Base-by-base conservation (phyloP, 129 eudicot genomes). In the Rutidosis leptorrhynchoides region DNA sequence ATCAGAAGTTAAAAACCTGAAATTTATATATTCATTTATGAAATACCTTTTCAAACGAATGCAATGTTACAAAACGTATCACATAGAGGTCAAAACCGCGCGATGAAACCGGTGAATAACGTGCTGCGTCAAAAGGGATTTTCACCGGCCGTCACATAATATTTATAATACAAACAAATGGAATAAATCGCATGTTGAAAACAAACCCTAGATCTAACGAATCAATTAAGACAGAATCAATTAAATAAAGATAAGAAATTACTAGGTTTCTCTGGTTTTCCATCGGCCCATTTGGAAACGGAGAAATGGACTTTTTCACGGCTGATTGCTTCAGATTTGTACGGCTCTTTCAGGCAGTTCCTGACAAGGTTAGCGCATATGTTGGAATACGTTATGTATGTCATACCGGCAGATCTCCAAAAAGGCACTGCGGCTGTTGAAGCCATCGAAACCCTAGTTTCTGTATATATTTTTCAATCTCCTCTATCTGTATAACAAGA, bases 341-440 rank as follows among this genome's bases (percentile, higher is more conserved):
- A 52, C 11, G 95, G 95, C 57, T 90, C 95, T 65, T 90, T 90
- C 45, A 90, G 90, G 62, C 97, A 90, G 65, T 87, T 85, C 80
- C 97, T 81, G 22, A 87, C 97, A 30, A 90, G 68, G 58, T 68
- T 90, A 0, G 97, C 97, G 48, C 97, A 90, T 30, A 90, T 77
- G 81, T 90, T 90, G 21, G 97, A 90, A 71, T 90, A 90, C 5
- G 87, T 70, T 62, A 90, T 79, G 84, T 90, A 90, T 0, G 97
- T 90, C 95, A 90, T 90, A 20, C 97, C 97, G 1, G 97, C 97
- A 16, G 92, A 64, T 70, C 95, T 87, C 97, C 95, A 90, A 64
- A 87, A 87, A 17, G 97, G 93, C 19, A 71, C 93, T 8, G 95
- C 97, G 49, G 84, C 93, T n/a, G 67, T 80, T 30, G 92, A 80